Conservation (phyloP, 768 basidiomycete species). For the Mycena leptocephala region DNA sequence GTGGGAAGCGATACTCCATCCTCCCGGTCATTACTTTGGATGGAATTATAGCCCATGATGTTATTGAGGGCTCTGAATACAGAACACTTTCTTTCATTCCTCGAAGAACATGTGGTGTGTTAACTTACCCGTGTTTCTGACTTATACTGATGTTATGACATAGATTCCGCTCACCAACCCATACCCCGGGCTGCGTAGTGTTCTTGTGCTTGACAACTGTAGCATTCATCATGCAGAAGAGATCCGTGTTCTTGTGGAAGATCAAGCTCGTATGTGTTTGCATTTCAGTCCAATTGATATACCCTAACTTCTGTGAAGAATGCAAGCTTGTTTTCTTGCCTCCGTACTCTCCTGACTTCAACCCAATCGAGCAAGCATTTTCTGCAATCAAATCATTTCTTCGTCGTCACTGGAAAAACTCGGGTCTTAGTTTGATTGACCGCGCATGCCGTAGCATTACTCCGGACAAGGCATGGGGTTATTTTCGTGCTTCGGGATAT, state of each 20-base stretch:
- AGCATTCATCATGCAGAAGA: constrained; percentile 52
- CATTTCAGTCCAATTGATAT: neutral
- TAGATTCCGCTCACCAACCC: constrained; percentile 43
- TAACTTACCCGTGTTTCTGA: neutral
- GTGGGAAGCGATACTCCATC: constrained; percentile 38
- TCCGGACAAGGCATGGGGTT: constrained; percentile 34
- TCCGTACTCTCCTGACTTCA: constrained; percentile 47
- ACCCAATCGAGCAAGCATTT: constrained; percentile 47
- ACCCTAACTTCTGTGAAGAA: no score
- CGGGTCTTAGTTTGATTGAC: neutral
- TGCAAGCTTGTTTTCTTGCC: constrained; percentile 43
- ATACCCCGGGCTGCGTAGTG: constrained; percentile 46
- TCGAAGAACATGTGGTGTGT: constrained; percentile 35
- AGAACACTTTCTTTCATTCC: constrained; percentile 39
- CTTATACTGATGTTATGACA: neutral
- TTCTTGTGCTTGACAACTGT: constrained; percentile 53
- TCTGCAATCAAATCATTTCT: constrained; percentile 24
- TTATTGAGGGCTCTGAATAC: constrained; percentile 44
- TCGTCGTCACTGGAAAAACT: constrained; percentile 23
- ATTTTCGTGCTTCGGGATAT: constrained; percentile 7
- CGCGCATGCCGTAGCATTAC: constrained; percentile 30
- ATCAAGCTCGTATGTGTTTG: constrained; percentile 28
- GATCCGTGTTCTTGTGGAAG: constrained; percentile 40
- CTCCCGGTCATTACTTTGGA: constrained; percentile 38
- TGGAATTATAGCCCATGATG: constrained; percentile 34